Evolutionary conservation across 345 rosid species (phyloP).

Genomic region (Boechera divaricarpa): DNA sequence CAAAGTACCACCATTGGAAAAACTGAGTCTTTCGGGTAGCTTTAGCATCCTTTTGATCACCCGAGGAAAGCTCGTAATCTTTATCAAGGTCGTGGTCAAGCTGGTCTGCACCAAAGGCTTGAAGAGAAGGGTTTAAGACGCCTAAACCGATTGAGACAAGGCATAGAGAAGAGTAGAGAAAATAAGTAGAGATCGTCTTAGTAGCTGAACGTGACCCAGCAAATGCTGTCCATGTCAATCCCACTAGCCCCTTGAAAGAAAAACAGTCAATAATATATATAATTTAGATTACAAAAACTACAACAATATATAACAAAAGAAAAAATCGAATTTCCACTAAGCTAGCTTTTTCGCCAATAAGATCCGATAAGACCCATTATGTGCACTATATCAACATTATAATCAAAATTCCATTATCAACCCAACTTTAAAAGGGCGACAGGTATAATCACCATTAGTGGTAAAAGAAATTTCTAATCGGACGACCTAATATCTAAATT

Average conservation of each 20-base stretch:
- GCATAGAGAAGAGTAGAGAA: slow-evolving; percentile 74
- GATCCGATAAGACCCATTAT: slow-evolving; percentile 33
- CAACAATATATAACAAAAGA: not conserved
- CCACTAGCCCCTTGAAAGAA: slow-evolving; percentile 71
- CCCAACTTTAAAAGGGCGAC: not conserved
- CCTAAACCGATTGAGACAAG: slow-evolving; percentile 85
- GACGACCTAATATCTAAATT: not conserved
- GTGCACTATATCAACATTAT: slow-evolving; percentile 29
- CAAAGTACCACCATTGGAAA: slow-evolving; percentile 95
- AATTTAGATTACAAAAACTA: not conserved
- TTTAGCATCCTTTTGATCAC: slow-evolving; percentile 50
- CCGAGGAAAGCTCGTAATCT: slow-evolving; percentile 46
- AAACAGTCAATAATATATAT: not conserved
- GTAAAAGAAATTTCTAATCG: slow-evolving; percentile 4
- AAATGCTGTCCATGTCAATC: slow-evolving; percentile 84
- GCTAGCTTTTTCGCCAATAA: slow-evolving; percentile 25
- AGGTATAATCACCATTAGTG: slow-evolving; percentile 22
- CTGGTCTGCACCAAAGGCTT: slow-evolving; percentile 96
- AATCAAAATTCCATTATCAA: slow-evolving; percentile 25
- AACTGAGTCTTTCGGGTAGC: slow-evolving; percentile 62
- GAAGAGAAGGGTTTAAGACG: slow-evolving; percentile 85
- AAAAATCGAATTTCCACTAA: slow-evolving; percentile 24
- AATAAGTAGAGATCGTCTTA: slow-evolving; percentile 53
- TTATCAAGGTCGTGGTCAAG: slow-evolving; percentile 56
- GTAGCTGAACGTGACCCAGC: slow-evolving; percentile 58